Base-by-base conservation (phyloP, 371 early-diverging fungal species). In the Dichotomocladium elegans region DNA sequence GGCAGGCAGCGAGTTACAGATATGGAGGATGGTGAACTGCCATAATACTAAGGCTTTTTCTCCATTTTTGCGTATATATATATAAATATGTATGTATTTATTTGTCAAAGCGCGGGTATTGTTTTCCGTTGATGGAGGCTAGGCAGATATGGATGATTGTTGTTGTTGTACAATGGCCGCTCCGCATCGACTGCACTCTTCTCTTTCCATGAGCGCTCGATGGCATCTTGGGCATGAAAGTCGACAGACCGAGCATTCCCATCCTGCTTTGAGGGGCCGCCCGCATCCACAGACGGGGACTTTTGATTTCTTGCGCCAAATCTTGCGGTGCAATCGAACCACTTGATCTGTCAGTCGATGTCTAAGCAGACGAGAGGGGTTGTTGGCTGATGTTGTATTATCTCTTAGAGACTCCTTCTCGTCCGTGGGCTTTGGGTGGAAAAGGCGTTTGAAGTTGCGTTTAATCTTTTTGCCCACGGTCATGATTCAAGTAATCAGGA, bases 21-120 rank as follows among this genome's bases (percentile, higher is more conserved):
- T 30, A 55, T 55, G 55, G 55, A 55, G 45, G 60, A 60, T 28
- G 60, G 60, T 29, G 60, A 60, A 50, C 37, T 60, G 46, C 49
- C 52, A 37, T 42, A 31, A 53, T 17, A 44, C 22, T 19, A 21
- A n/a, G 44, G 15, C 41, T 46, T 28, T 33, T 41, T 21, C 34
- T 12, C 34, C 3, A 33, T n/a, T 2, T 33, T 12, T n/a, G n/a
- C 2, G 21, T 37, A 37, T 3, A 34, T 17, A 34, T 6, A 34
- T 17, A 34, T 6, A 34, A 6, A 11, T 21, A 45, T 33, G 24
- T 46, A 26, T 26, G n/a, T 24, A 22, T 11, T 29, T 10, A 46
- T 11, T 22, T 19, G 3, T 15, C 24, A 3, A 26, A 15, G 26
- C 46, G 26, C 17, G 46, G 25, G 10, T 14, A 11, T 46, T 46